Conservation (phyloP, 2,329 filamentous ascomycete genomes). For the Aspergillus carbonarius region DNA sequence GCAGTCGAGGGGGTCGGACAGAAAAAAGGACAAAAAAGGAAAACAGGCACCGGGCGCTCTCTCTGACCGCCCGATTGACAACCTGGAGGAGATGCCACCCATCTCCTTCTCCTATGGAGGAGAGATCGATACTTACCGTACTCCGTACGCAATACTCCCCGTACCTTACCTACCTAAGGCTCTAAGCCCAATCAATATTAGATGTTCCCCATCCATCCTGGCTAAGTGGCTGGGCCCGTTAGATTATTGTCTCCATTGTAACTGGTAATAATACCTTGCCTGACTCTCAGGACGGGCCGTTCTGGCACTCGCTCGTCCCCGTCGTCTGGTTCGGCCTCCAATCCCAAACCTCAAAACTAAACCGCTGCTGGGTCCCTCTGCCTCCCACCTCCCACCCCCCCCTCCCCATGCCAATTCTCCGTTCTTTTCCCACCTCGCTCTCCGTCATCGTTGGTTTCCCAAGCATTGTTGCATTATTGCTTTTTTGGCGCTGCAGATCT, state of each 20-base stretch:
- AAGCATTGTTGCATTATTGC: constrained; percentile 7
- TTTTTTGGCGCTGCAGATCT: constrained; percentile 17
- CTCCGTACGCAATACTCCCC: background rate
- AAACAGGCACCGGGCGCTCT: background rate
- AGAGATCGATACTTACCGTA: background rate
- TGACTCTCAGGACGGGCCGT: constrained; percentile 9
- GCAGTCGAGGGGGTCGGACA: background rate
- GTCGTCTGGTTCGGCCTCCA: constrained; percentile 21
- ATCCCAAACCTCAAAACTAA: constrained; percentile 9
- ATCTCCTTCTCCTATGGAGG: background rate
- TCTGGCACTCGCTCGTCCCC: too few species aligned
- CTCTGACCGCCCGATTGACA: constrained; percentile 9
- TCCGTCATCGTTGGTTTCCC: constrained; percentile 5
- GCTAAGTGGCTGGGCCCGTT: background rate
- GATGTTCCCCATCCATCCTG: background rate
- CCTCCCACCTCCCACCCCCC: background rate
- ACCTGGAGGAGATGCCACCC: background rate
- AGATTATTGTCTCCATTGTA: background rate
- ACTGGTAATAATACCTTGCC: background rate
- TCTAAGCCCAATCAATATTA: background rate
- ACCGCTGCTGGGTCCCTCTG: constrained; percentile 2
- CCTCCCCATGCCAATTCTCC: background rate
- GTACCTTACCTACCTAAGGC: background rate
- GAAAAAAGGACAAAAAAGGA: background rate
- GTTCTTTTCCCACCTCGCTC: background rate